Evolutionary conservation across 257 asterid species (phyloP), one percentile per base, ranked within the genome.

Genomic region (Nicotiana benthamiana): DNA sequence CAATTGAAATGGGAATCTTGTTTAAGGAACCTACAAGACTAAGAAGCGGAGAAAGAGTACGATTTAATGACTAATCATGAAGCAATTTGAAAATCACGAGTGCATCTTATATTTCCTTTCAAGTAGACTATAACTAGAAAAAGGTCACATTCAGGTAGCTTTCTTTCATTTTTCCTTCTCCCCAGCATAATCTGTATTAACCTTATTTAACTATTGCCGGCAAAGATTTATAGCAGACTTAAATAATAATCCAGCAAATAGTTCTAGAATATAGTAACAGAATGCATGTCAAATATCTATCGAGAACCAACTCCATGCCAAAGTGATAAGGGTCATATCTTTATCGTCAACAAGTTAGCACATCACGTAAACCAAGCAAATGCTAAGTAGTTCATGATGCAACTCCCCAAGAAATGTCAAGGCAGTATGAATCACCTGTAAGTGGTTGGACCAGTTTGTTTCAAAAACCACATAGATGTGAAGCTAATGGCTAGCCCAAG

Each of bases 401-500:
- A 40, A 57, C 20, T 22, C 72, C 24, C 18, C 0, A 20, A 20
- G 60, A 60, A 36, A 54, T 48, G 26, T 48, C 36, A 26, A 24
- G 79, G 24, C 26, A 74, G 43, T 20, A 36, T 48, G 61, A 57
- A 15, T 78, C 79, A 84, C 91, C 91, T 88, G 86, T 88, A 88
- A 60, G 91, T 88, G 34, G 91, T 88, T 63, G 91, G 91, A 51
- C 89, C 80, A 43, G 91, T 86, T 82, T 88, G 89, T 81, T 82
- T 77, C 79, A 88, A 82, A 75, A 88, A 88, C 91, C 91, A 88
- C 87, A 88, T 86, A 10, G 91, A 86, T 43, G 88, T 83, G 86
- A 88, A 88, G 85, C 91, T 88, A 72, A 88, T 84, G 85, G 91
- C 87, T 17, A 88, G 86, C 4, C 91, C 91, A 75, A 88, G 85